Conservation (phyloP, 371 early-diverging fungal species). For the Syncephalis fuscata region DNA sequence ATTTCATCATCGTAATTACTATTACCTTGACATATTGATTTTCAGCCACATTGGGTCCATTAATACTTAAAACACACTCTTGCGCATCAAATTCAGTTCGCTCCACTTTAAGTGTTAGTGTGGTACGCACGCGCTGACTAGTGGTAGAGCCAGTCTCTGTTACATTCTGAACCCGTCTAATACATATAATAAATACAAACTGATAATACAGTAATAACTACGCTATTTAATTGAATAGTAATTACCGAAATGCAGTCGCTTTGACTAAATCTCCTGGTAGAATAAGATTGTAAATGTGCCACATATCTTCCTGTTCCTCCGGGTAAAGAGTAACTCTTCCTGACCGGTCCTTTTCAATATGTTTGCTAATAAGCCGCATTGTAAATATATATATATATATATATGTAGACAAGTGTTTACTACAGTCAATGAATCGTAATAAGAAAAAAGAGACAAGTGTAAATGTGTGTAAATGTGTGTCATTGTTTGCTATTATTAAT, state of each 20-base stretch:
- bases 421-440: too few relatives aligned
- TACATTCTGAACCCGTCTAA: constrained; percentile 70
- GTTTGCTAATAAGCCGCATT: constrained; percentile 35
- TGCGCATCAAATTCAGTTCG: constrained; percentile 78
- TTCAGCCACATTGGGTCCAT: constrained; percentile 72
- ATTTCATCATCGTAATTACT: background rate
- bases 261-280: constrained; percentile 68
- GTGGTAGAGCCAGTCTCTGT: constrained; percentile 76
- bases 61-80: constrained; percentile 68
- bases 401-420: too few relatives aligned
- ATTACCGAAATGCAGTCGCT: constrained; percentile 72
- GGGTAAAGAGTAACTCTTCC: constrained; percentile 51
- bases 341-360: constrained; percentile 39
- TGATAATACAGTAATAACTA: background rate
- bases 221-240: background rate
- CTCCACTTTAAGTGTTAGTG: constrained; percentile 72
- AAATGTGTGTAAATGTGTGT: too few relatives aligned
- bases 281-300: constrained; percentile 94
- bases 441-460: too few relatives aligned
- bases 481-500: too few relatives aligned
- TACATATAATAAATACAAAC: background rate
- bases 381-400: background rate
- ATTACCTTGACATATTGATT: constrained; percentile 78
- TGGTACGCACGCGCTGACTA: constrained; percentile 67
- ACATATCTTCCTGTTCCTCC: constrained; percentile 94